A percentile compares a stretch with the other conserved stretches of the same genome.
Conservation (phyloP, 1,139 yeast genomes). For the Suhomyces wounanorum region DNA sequence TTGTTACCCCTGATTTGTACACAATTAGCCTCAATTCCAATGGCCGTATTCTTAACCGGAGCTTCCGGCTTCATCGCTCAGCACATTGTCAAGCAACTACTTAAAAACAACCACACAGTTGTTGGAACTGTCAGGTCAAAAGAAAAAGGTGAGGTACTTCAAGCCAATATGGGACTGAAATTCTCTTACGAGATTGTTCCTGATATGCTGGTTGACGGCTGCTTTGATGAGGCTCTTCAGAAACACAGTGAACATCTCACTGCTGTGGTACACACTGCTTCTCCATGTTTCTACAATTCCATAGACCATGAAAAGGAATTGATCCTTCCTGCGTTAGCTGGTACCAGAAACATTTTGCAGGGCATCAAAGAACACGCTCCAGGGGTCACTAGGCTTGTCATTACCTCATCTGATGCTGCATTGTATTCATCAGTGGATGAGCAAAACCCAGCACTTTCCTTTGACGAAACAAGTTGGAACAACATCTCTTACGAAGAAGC, state of each 20-base stretch:
- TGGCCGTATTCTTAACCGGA: constrained; percentile 40
- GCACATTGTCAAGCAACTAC: constrained; percentile 29
- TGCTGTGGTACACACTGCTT: constrained; percentile 25
- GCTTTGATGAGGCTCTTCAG: constrained; percentile 37
- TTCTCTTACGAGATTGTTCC: constrained; percentile 39
- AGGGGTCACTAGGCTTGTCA: constrained; percentile 34
- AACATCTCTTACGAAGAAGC: constrained; percentile 40
- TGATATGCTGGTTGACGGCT: constrained; percentile 34
- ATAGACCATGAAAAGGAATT: constrained; percentile 41
- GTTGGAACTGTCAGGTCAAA: constrained; percentile 39
- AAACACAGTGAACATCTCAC: constrained; percentile 19
- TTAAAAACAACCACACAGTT: constrained; percentile 31
- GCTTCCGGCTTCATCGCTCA: constrained; percentile 47
- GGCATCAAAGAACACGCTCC: constrained; percentile 31
- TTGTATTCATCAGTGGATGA: constrained; percentile 41
- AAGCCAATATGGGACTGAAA: constrained; percentile 18
- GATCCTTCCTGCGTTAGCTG: constrained; percentile 42
- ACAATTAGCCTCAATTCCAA: not conserved
- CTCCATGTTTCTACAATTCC: constrained; percentile 30
- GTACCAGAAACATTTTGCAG: constrained; percentile 37
- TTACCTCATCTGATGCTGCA: constrained; percentile 50
- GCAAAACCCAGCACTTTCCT: constrained; percentile 29
- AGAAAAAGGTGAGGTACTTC: constrained; percentile 33
- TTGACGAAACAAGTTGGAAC: constrained; percentile 45
- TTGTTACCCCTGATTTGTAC: too few species aligned